A percentile compares a stretch with the other conserved stretches of the same genome.
Evolutionary conservation across 306 rosid species (phyloP).

Genomic region (Pachyrhizus erosus): DNA sequence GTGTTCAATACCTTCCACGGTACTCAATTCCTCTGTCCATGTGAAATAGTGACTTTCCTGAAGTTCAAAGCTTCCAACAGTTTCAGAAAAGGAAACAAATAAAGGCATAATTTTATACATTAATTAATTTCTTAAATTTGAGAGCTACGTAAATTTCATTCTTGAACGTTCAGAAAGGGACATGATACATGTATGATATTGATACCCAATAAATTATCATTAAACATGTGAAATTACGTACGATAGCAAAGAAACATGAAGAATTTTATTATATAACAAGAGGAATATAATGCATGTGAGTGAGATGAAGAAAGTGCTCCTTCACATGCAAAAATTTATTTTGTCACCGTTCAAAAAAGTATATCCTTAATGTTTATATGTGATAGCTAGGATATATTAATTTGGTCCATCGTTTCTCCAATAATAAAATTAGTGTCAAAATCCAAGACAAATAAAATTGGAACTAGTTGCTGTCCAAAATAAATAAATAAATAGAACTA

Average conservation of each 20-base stretch:
- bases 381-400: background rate
- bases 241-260: background rate
- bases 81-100: background rate
- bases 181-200: background rate
- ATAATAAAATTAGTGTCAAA: no score
- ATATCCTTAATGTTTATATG: background rate
- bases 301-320: background rate
- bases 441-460: no score
- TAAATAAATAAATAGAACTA: no score
- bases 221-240: background rate
- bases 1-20: constrained; percentile 16
- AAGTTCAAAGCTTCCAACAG: constrained; percentile 30
- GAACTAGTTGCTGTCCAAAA: no score
- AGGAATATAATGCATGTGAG: background rate
- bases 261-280: background rate
- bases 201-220: background rate
- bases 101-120: background rate
- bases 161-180: background rate
- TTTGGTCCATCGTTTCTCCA: background rate
- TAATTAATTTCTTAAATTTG: background rate
- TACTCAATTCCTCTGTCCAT: constrained; percentile 39
- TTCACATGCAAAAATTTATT: background rate
- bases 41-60: constrained; percentile 23
- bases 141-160: background rate
- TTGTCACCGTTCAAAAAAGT: background rate